Evolutionary conservation across 176 grass and related monocot species (phyloP).

Genomic region (Guadua angustifolia): DNA sequence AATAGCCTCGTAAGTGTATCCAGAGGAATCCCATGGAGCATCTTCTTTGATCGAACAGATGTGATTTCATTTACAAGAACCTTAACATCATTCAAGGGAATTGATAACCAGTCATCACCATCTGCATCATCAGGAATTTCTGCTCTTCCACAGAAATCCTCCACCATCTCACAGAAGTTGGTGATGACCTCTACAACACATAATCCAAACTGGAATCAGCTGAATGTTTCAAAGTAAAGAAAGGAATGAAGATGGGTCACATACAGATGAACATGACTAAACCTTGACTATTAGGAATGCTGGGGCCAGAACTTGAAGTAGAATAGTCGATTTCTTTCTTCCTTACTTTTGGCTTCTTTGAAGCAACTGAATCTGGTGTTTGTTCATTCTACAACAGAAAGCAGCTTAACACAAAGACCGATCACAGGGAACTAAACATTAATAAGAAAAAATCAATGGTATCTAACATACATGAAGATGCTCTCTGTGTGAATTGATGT

Average conservation of each 20-base stretch:
- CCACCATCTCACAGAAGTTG: conserved; percentile 83
- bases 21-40: conserved; percentile 80
- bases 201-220: conserved; percentile 39
- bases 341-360: conserved; percentile 88
- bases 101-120: conserved; percentile 69
- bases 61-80: conserved; percentile 84
- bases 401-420: conserved; percentile 34
- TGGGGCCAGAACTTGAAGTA: conserved; percentile 59
- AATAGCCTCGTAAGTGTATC: conserved; percentile 75
- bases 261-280: conserved; percentile 31
- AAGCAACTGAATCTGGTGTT: conserved; percentile 57
- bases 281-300: conserved; percentile 77
- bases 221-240: conserved; percentile 17
- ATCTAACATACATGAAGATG: conserved; percentile 61
- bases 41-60: conserved; percentile 70
- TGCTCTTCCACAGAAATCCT: conserved; percentile 86
- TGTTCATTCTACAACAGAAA: conserved; percentile 64
- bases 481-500: conserved; percentile 51
- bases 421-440: conserved; percentile 33
- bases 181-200: conserved; percentile 63
- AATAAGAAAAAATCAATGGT: conserved; percentile 44
- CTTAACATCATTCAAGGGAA: conserved; percentile 77
- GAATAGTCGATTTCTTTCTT: conserved; percentile 68
- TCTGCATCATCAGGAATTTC: conserved; percentile 80
- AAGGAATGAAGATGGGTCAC: conserved; percentile 23